Conservation (phyloP, 2,329 filamentous ascomycete genomes). For the Fusarium circinatum region DNA sequence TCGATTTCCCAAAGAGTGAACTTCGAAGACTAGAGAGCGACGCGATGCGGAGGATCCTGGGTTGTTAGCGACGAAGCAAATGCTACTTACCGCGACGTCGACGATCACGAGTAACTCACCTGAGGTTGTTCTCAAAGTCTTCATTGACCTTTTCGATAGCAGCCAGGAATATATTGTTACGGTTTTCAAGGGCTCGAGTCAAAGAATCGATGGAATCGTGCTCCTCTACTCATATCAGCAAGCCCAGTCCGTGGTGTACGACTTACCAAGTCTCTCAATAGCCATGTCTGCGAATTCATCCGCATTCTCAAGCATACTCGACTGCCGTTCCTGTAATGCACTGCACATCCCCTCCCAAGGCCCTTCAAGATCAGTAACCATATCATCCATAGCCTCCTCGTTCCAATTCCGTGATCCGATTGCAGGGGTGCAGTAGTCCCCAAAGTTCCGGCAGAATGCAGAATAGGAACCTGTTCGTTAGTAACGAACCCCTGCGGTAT, state of each 20-base stretch:
- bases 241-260: fast-evolving
- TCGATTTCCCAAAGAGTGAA: slow-evolving; percentile 50
- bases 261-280: slow-evolving; percentile 30
- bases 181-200: slow-evolving; percentile 42
- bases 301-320: neutral
- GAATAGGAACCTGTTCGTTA: slow-evolving; percentile 47
- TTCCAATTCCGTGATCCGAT: slow-evolving; percentile 56
- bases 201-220: slow-evolving; percentile 28
- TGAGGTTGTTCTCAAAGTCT: slow-evolving; percentile 28
- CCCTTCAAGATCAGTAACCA: slow-evolving; percentile 48
- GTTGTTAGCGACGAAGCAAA: neutral
- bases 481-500: neutral
- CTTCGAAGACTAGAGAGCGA: slow-evolving; percentile 50
- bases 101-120: neutral
- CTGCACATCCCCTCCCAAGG: slow-evolving; percentile 47
- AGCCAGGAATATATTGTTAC: slow-evolving; percentile 42
- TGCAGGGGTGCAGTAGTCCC: slow-evolving; percentile 46
- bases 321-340: neutral
- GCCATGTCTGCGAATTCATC: slow-evolving; percentile 1
- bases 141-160: slow-evolving; percentile 44
- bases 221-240: neutral
- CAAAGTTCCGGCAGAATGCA: slow-evolving; percentile 57
- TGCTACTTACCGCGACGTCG: neutral
- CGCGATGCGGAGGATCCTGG: slow-evolving; percentile 49
- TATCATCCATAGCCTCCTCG: slow-evolving; percentile 52